Conservation (phyloP, 176 grass and related monocot species). For the maize (Zea mays) region Zm-B73-REFERENCE-NAM-5.0 NC_050103.1:102067501-102068000, state of each 20-base stretch:
- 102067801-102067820: slow-evolving; percentile 34
- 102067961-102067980: too few species aligned
- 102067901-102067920: too few species aligned
- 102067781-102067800: slow-evolving; percentile 38
- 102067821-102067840: slow-evolving; percentile 36
- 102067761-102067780: slow-evolving; percentile 51
- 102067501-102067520: not conserved
- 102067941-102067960: too few species aligned
- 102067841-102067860: not conserved
- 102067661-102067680: slow-evolving; percentile 63
- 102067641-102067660: slow-evolving; percentile 41
- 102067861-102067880: not conserved
- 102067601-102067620: slow-evolving; percentile 50
- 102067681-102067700: slow-evolving; percentile 53
- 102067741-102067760: slow-evolving; percentile 50
- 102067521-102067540: slow-evolving; percentile 34
- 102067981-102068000: too few species aligned
- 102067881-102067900: too few species aligned
- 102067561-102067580: slow-evolving; percentile 33
- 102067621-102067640: slow-evolving; percentile 49
- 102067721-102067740: slow-evolving; percentile 25
- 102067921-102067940: too few species aligned
- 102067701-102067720: slow-evolving; percentile 41
- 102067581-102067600: slow-evolving; percentile 42
- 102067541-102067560: slow-evolving; percentile 18